These are phyloP conservation scores for Colletotrichum spinosum DNA, from an alignment of 2,329 filamentous ascomycete genomes.

Conservation along the genomic window DNA sequence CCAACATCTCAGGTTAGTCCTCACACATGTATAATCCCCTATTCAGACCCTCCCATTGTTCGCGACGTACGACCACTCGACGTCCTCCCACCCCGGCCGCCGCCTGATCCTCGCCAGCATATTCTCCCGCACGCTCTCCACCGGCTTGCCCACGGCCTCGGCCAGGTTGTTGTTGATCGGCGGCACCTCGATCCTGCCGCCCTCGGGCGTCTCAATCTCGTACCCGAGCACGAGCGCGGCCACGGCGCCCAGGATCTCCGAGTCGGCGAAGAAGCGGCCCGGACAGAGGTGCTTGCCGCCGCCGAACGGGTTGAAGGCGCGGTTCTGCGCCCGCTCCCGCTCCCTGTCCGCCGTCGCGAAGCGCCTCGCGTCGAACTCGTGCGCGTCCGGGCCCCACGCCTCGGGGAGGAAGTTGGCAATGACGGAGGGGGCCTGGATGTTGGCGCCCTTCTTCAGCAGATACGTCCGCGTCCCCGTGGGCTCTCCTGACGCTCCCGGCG, in stretches of 20 bases:
- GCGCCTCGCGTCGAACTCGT: slow-evolving; percentile 42
- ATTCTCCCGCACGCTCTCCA: slow-evolving; percentile 18
- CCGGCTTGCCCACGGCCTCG: slow-evolving; percentile 21
- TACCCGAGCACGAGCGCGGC: slow-evolving; percentile 40
- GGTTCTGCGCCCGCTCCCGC: slow-evolving; percentile 40
- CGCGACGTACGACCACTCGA: slow-evolving; percentile 20
- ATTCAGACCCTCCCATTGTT: slow-evolving; percentile 5
- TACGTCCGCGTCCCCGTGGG: background rate
- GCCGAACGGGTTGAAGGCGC: slow-evolving; percentile 46
- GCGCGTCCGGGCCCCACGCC: slow-evolving; percentile 43
- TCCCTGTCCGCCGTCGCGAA: slow-evolving; percentile 40
- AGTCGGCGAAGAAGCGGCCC: slow-evolving; percentile 46
- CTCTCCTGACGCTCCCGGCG: background rate
- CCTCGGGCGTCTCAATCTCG: slow-evolving; percentile 39
- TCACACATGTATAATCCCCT: too few relatives aligned
- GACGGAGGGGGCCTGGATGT: slow-evolving; percentile 41
- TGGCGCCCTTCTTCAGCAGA: slow-evolving; percentile 22
- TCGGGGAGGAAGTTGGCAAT: slow-evolving; percentile 40
- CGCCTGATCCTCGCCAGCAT: slow-evolving; percentile 14
- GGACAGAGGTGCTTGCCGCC: slow-evolving; percentile 50
- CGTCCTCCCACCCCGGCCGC: slow-evolving; percentile 21
- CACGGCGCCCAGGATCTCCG: slow-evolving; percentile 44
- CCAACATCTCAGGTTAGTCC: too few relatives aligned
- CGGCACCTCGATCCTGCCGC: slow-evolving; percentile 17
- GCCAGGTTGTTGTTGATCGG: slow-evolving; percentile 22